Base-by-base conservation (phyloP, 2,329 filamentous ascomycete genomes). In the Ophiocordyceps camponoti-saundersi region DNA sequence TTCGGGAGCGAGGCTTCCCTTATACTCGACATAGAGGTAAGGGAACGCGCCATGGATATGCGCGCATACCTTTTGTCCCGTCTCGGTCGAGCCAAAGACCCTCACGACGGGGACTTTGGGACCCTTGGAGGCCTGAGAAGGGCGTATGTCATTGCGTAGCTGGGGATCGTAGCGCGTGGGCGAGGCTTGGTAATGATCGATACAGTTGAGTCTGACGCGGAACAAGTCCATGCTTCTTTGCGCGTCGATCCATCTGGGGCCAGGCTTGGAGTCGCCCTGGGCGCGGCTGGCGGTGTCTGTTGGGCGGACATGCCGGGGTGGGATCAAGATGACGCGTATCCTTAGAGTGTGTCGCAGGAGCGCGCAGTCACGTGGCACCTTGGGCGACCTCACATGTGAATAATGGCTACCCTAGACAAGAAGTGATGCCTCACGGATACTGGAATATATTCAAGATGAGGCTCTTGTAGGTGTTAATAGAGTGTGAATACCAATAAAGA, bases 1-100 rank as follows among this genome's bases (percentile, higher is more conserved):
- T 51, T 83, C 73, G 11, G 72, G 68, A 40, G 71, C 71, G 50
- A 92, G 62, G 54, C 74, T 75, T 21, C 85, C 88, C 44, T 73
- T 69, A 61, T 95, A 95, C 61, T 90, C 82, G 48, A 98, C 71
- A 60, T 88, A 96, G n/a, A 96, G 69, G 59, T 98, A 98, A 1
- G 92, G 92, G 56, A 98, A 89, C 21, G 86, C 88, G 50, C 93
- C 92, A 63, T 96, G 92, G 48, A 98, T 79, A 66, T 98, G 92
- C 29, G 86, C 86, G 66, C 92, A 95, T 16, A 95, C 87, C 59
- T 93, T 95, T 65, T 96, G 89, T 0, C 92, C 92, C 0, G 87
- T 92, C 61, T 94, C 87, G 1, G 90, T 95, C 3, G 88, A 81
- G 1, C 92, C 92, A 64, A 96, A 98, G 12, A 93, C 76, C 53